A percentile compares a stretch with the other conserved stretches of the same genome.
These are phyloP conservation scores for Xylaria acuta DNA, from an alignment of 495 filamentous ascomycete genomes.

Conservation along the genomic window DNA sequence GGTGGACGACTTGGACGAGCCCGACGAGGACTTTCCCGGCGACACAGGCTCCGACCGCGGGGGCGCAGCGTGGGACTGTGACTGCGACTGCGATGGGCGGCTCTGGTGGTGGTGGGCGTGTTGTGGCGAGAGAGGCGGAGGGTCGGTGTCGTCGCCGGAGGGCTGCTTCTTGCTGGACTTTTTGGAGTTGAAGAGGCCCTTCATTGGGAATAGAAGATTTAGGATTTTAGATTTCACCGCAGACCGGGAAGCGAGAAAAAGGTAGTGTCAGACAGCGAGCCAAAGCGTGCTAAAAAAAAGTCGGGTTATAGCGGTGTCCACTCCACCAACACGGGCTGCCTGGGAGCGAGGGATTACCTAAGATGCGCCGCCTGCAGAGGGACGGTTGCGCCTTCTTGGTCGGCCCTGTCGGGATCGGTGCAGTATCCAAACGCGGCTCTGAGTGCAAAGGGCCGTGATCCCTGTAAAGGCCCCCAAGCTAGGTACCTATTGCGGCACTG, in stretches of 20 bases:
- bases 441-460: constrained; percentile 8
- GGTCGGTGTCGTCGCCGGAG: constrained; percentile 50
- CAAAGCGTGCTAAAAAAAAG: constrained; percentile 23
- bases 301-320: constrained; percentile 23
- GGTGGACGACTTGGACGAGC: constrained; percentile 33
- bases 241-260: constrained; percentile 6
- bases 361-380: constrained; percentile 9
- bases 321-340: constrained; percentile 20
- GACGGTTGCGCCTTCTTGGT: neutral
- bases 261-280: neutral
- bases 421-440: constrained; percentile 12
- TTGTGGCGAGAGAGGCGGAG: constrained; percentile 23
- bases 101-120: constrained; percentile 29
- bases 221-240: constrained; percentile 12
- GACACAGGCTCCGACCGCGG: constrained; percentile 39
- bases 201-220: constrained; percentile 51
- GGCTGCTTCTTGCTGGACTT: constrained; percentile 59
- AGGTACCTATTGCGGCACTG: neutral
- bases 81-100: constrained; percentile 34
- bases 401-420: neutral
- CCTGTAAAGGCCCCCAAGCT: constrained; percentile 12
- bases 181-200: constrained; percentile 59
- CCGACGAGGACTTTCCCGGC: constrained; percentile 35
- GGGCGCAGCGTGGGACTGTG: constrained; percentile 35
- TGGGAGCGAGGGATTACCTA: constrained; percentile 16